Percentiles rank a stretch among this genome's conserved stretches.
phyloP scores from a whole-genome alignment of 192 early-diverging fungal species.

The Coemansia sp. region DNA sequence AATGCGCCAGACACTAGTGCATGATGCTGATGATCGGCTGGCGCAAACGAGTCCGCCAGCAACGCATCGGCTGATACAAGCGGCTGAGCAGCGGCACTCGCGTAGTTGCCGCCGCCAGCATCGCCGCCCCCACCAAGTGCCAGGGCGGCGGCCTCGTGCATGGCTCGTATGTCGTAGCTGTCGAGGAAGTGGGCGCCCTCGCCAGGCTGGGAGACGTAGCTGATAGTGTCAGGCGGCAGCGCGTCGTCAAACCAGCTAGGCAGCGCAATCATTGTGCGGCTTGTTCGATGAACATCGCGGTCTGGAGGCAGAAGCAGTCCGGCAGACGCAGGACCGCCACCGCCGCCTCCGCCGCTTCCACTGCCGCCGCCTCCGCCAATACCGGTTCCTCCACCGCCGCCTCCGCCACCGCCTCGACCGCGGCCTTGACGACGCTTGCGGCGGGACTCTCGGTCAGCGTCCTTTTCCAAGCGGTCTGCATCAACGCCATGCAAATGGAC shows the following conservation, averaged over 20 bases:
- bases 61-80: neutral
- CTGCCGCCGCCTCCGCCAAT: conserved; percentile 7
- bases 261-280: conserved; percentile 47
- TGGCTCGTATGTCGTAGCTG: conserved; percentile 34
- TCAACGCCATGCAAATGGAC: conserved; percentile 66
- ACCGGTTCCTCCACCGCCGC: neutral
- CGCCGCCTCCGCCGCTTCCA: neutral
- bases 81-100: neutral
- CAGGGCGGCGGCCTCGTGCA: conserved; percentile 29
- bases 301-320: conserved; percentile 17
- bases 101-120: neutral
- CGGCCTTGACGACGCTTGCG: conserved; percentile 83
- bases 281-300: conserved; percentile 42
- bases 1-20: neutral
- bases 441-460: conserved; percentile 77
- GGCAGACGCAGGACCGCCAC: neutral
- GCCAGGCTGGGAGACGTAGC: conserved; percentile 42
- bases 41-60: neutral
- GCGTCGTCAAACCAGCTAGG: conserved; percentile 48
- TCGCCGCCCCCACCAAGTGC: conserved; percentile 5
- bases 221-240: conserved; percentile 44
- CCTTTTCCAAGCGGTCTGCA: conserved; percentile 80
- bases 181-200: conserved; percentile 54
- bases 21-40: neutral
- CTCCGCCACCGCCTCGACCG: conserved; percentile 46